Evolutionary conservation across 73 alveolate species (phyloP), one percentile per base, ranked within the genome.

Genomic region (Tetrahymena malaccensis): DNA sequence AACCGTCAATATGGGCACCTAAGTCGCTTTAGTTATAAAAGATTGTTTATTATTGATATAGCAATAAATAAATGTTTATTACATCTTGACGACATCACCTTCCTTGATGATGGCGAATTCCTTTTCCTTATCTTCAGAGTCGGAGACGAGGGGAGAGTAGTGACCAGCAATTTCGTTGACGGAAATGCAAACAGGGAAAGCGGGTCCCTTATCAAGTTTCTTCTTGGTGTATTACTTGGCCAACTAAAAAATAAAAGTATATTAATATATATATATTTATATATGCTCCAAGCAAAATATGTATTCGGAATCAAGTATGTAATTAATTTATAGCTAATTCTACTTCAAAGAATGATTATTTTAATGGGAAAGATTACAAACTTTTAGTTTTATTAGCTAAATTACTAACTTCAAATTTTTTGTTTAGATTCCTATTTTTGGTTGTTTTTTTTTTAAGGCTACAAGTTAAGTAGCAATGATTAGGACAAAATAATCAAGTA

Each of bases 121-220:
- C 85, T 97, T 98, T 58, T 94, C 93, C 58, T 97, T 96, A 43
- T 70, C 93, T 43, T 95, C 85, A 94, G 97, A 94, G 95, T 97
- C 99, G 89, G 95, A 99, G 93, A 95, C 95, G 85, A 98, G 98
- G 11, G 99, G 99, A 33, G 99, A 98, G 94, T 95, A 98, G 97
- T 98, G 99, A 16, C 99, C 99, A 94, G 97, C 96, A 58, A 99
- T 96, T 97, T 99, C 97, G 98, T 99, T 99, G 43, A 98, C 99
- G 35, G 99, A 98, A 94, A 99, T 96, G 93, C 99, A 97, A 50
- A 99, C 98, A 35, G 99, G 99, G 98, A 98, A 98, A 83, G 99
- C 99, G 38, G 98, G 96, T 21, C 99, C 99, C 98, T 98, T 98
- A 96, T 98, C 99, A 10, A 98, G 95, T 96, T 98, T 97, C 98